Conservation (phyloP, 2,329 filamentous ascomycete genomes). For the Xylariales sp. region DNA sequence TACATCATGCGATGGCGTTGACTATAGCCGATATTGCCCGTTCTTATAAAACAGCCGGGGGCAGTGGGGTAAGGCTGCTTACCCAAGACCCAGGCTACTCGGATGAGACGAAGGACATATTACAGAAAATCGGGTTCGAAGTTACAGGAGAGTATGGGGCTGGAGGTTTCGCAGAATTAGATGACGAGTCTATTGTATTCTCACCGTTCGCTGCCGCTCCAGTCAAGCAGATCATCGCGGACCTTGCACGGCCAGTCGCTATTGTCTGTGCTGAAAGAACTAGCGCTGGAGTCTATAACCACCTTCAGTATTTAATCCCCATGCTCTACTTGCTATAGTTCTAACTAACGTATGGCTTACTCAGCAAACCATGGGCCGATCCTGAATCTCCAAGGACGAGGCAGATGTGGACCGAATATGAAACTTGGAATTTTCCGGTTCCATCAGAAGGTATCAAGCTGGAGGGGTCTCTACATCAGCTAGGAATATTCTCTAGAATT, state of each 20-base stretch:
- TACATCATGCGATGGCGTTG: conserved; percentile 44
- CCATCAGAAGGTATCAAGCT: background rate
- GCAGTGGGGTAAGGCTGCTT: conserved; percentile 37
- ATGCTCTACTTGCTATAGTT: conserved; percentile 16
- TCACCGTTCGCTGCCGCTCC: conserved; percentile 50
- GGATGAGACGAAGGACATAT: conserved; percentile 37
- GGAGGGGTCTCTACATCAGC: background rate
- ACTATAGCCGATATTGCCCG: conserved; percentile 39
- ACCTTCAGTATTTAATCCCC: conserved; percentile 14
- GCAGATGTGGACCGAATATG: conserved; percentile 43
- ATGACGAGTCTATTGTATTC: conserved; percentile 54
- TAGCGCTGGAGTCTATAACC: background rate
- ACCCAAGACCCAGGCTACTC: conserved; percentile 45
- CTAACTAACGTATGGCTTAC: conserved; percentile 30
- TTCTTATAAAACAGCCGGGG: conserved; percentile 24
- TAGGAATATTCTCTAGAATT: conserved; percentile 5
- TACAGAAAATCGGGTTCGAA: conserved; percentile 42
- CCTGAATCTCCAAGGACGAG: conserved; percentile 42
- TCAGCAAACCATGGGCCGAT: conserved; percentile 38
- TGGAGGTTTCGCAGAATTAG: conserved; percentile 52
- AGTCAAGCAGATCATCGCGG: conserved; percentile 54
- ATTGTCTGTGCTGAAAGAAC: conserved; percentile 21
- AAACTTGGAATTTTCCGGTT: conserved; percentile 5
- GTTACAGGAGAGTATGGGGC: conserved; percentile 45
- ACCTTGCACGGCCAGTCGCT: conserved; percentile 51